These are phyloP conservation scores for Diaporthe ilicicola DNA, from an alignment of 2,329 filamentous ascomycete genomes.

Conservation along the genomic window DNA sequence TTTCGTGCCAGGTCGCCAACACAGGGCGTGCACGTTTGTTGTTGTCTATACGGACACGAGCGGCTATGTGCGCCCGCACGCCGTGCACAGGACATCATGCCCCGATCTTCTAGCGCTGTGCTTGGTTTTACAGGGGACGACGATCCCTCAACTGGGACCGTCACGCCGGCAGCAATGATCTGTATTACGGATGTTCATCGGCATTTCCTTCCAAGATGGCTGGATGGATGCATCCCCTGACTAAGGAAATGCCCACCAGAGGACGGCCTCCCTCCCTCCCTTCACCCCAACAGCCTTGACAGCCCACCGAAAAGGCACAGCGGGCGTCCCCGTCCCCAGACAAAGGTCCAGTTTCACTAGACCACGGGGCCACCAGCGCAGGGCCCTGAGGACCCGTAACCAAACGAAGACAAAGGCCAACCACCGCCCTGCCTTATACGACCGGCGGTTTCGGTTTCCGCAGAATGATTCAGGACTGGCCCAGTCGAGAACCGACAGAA, in stretches of 20 bases:
- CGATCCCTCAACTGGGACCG: background rate
- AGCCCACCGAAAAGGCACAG: background rate
- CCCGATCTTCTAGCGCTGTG: constrained; percentile 5
- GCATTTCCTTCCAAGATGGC: constrained; percentile 10
- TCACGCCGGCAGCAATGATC: constrained; percentile 2
- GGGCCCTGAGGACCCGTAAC: background rate
- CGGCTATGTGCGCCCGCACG: background rate
- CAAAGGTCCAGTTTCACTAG: constrained; percentile 24
- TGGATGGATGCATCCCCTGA: constrained; percentile 13
- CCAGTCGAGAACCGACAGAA: constrained; percentile 4
- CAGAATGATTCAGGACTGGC: background rate
- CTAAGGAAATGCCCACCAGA: background rate
- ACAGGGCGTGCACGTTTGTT: background rate
- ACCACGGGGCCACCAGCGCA: background rate
- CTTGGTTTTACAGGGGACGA: constrained; percentile 4
- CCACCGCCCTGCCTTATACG: background rate
- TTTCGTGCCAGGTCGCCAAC: background rate
- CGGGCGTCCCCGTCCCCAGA: constrained; percentile 14
- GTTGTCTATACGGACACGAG: background rate
- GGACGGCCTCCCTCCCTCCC: background rate
- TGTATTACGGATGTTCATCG: constrained; percentile 18
- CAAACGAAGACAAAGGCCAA: constrained; percentile 6
- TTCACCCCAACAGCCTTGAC: background rate
- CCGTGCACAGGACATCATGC: background rate
- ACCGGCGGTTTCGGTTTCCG: constrained; percentile 1